Evolutionary conservation across 2,329 filamentous ascomycete species (phyloP), one percentile per base, ranked within the genome.

Genomic region (Neopestalotiopsis rosae): DNA sequence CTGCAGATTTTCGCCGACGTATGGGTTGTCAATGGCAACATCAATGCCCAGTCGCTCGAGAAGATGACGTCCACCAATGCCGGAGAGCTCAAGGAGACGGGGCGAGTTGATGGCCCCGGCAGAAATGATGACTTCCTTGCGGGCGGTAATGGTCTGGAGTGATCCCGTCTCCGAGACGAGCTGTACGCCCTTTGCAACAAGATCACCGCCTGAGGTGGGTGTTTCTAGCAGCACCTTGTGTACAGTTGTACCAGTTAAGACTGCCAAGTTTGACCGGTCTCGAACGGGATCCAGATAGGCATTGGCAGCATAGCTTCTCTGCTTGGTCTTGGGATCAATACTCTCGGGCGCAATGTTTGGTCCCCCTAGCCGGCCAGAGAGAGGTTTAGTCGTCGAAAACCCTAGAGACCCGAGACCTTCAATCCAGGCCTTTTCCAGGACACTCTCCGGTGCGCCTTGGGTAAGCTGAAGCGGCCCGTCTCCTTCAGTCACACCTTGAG

Each of bases 101-200:
- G 84, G 82, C 0, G 80, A 79, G 68, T 83, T 80, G 70, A 85
- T 78, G 1, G 79, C 74, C 3, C 84, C 84, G 6, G 81, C 82
- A 1, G 78, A 77, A 5, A 86, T 62, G 34, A 86, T 80, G 3
- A 86, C 79, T 68, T 86, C 84, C 32, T 75, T 79, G 2, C 70
- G 71, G 1, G 79, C 79, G 9, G 52, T 69, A 10, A 77, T 68
- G 0, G 59, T 73, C 38, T 70, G 71, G 7, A 61, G 71, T 30
- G 69, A 69, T 20, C 67, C 70, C 68, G 68, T 38, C 71, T 62
- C 14, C 4, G 28, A 34, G 56, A 58, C 28, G 32, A 13, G 14
- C 32, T 62, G 59, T 14, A 62, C 59, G 14, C 59, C 59, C 13
- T 17, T 62, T 28, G 59, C 59, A 17, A 67, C 66, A n/a, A 45